Base-by-base conservation (phyloP, 441 rosid genomes). In the Adansonia rubrostipa region DNA sequence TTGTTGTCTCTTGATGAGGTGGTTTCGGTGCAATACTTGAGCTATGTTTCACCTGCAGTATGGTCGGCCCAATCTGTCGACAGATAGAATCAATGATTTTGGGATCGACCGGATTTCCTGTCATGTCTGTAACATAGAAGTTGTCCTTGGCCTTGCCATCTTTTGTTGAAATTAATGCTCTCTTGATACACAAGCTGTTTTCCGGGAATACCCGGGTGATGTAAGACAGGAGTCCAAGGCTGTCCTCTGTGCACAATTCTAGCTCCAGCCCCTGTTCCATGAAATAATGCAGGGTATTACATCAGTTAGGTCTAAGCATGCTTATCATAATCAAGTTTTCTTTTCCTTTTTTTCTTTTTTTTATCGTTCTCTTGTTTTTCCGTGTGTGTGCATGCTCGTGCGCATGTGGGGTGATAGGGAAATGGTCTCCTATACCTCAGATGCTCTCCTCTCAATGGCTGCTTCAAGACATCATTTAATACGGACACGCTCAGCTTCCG, bases 401-500 rank as follows among this genome's bases (percentile, higher is more conserved):
- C 28, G 28, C 2, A 9, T 2, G 56, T 7, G 2, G 33, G 33
- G 10, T 40, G 63, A 11, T n/a, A 28, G 6, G 1, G 50, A n/a
- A 65, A 9, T 61, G 42, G 79, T 64, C 42, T 47, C 42, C 5
- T 9, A 24, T 82, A 91, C 98, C 95, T 93, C 95, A 2, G 84
- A 90, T 48, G 90, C 92, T 69, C 99, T 85, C 86, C 99, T 90
- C 82, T 91, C 89, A 65, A 95, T 93, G 77, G 98, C 99, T 56
- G 97, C 99, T 88, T 92, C 92, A 44, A 95, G 95, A 86, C 99
- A 95, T 78, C 91, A 92, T 42, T 78, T 80, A 14, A 95, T 91
- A 47, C 98, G 93, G 20, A 91, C 95, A 83, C 95, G 87, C 83
- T 95, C 98, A 4, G 96, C 97, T 78, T 93, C 97, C 3, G 96